Evolutionary conservation across 495 filamentous ascomycete species (phyloP), one percentile per base, ranked within the genome.

Genomic region (Lasiosphaeris hirsuta): DNA sequence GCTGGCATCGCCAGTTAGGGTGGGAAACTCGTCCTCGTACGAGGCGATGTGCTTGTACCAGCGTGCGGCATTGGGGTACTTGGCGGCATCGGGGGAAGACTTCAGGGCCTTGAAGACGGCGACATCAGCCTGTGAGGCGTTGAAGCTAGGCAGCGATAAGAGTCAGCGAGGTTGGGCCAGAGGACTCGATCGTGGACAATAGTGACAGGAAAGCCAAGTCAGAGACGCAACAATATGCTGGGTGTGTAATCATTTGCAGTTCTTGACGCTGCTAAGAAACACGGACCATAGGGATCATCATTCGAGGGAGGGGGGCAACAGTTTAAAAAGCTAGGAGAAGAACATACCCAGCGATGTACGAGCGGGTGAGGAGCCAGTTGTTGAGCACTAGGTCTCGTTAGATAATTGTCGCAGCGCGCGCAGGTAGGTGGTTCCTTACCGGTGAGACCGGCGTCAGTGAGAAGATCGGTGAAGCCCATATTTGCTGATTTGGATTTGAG

Each of bases 181-280:
- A 33, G 37, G 34, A 38, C 36, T 15, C 18, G 45, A n/a, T 42
- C 17, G 52, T 42, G 13, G 35, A 30, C n/a, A 47, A 30, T 30
- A 17, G 11, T n/a, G 33, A 39, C 52, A 60, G 33, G 63, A 59
- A 46, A 52, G 63, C 51, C 58, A 66, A 68, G 80, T 96, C 90
- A 96, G 90, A 90, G 82, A 72, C 88, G 89, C 90, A 87, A 83
- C 79, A 74, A 73, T 78, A 87, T 89, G 74, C 73, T 79, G 81
- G 76, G 66, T 72, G 78, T 84, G 81, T 92, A 91, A 82, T 93
- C 92, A 86, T 84, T 71, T 81, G 79, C 88, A 89, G 87, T 88
- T 95, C 91, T 96, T 96, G 91, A 90, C 81, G 86, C 92, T 87
- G 87, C 88, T 96, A 89, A 86, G 91, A 82, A 96, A 96, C 92